Evolutionary conservation across 176 grass and related monocot species (phyloP).

Genomic region (Otatea glauca): DNA sequence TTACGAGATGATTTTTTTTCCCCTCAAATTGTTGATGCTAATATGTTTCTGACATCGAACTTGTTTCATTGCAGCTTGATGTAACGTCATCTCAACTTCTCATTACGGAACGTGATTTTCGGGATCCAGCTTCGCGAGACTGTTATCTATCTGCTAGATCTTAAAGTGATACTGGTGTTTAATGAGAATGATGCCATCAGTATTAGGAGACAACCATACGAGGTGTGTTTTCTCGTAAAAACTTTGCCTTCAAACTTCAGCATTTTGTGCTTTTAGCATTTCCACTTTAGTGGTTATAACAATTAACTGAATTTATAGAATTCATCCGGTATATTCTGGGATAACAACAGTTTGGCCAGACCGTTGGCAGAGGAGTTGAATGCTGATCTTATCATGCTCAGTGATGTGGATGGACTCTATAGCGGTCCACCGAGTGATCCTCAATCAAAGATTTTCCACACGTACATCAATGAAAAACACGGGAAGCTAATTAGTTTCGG

Average conservation of each 20-base stretch:
- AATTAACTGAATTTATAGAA: constrained; percentile 61
- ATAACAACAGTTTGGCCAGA: constrained; percentile 92
- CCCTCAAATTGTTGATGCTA: not conserved
- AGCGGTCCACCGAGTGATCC: constrained; percentile 89
- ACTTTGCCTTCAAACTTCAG: not conserved
- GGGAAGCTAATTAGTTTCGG: constrained; percentile 85
- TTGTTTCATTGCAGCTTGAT: constrained; percentile 68
- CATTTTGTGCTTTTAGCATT: not conserved
- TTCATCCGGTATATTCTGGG: constrained; percentile 95
- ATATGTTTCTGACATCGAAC: not conserved
- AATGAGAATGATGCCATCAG: constrained; percentile 99
- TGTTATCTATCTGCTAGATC: constrained; percentile 63
- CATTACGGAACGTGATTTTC: constrained; percentile 92
- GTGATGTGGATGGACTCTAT: constrained; percentile 95
- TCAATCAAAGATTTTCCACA: constrained; percentile 88
- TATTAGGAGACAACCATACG: constrained; percentile 78
- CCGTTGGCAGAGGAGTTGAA: constrained; percentile 80
- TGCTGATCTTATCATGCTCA: constrained; percentile 89
- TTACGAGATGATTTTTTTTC: no score
- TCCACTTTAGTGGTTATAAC: constrained; percentile 26
- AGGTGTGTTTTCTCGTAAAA: constrained; percentile 58
- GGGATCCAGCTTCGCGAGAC: constrained; percentile 81
- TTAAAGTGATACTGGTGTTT: constrained; percentile 85
- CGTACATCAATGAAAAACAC: constrained; percentile 86
- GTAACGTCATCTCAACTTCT: constrained; percentile 94